These are phyloP conservation scores for Neofusicoccum laricinum DNA, from an alignment of 2,329 filamentous ascomycete species.

Conservation along the genomic window DNA sequence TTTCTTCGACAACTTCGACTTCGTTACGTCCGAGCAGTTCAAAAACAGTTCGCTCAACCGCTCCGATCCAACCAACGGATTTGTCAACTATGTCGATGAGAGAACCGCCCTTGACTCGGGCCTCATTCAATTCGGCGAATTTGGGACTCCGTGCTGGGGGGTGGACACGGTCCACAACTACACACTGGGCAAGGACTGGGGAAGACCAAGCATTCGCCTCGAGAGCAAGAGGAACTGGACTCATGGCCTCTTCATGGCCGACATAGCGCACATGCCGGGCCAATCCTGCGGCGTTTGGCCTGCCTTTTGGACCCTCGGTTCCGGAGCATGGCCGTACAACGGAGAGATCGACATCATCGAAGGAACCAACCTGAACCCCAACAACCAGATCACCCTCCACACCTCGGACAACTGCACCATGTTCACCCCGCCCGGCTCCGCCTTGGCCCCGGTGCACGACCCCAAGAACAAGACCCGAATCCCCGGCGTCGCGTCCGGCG, in stretches of 20 bases:
- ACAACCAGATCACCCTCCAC: constrained; percentile 19
- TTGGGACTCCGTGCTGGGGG: constrained; percentile 24
- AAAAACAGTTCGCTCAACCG: neutral
- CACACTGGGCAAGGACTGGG: constrained; percentile 34
- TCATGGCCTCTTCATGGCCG: constrained; percentile 38
- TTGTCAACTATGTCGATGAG: constrained; percentile 43
- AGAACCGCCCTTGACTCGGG: constrained; percentile 32
- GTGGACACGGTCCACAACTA: constrained; percentile 36
- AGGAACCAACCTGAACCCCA: constrained; percentile 22
- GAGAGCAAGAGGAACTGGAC: constrained; percentile 36
- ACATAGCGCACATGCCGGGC: constrained; percentile 36
- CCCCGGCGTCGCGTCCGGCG: neutral
- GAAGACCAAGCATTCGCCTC: constrained; percentile 34
- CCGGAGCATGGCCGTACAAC: constrained; percentile 21
- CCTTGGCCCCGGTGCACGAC: neutral
- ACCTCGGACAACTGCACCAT: constrained; percentile 23
- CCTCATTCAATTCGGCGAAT: constrained; percentile 25
- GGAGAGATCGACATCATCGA: constrained; percentile 27
- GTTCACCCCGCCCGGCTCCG: neutral
- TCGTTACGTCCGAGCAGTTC: constrained; percentile 18
- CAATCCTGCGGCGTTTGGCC: constrained; percentile 36
- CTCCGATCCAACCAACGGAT: constrained; percentile 31
- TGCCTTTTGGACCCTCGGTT: constrained; percentile 39
- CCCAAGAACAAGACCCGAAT: neutral
- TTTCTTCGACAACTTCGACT: constrained; percentile 41